Evolutionary conservation across 1,284 basidiomycete genomes (phyloP), one percentile per base, ranked within the genome.

Genomic region (Papiliotrema flavescens): DNA sequence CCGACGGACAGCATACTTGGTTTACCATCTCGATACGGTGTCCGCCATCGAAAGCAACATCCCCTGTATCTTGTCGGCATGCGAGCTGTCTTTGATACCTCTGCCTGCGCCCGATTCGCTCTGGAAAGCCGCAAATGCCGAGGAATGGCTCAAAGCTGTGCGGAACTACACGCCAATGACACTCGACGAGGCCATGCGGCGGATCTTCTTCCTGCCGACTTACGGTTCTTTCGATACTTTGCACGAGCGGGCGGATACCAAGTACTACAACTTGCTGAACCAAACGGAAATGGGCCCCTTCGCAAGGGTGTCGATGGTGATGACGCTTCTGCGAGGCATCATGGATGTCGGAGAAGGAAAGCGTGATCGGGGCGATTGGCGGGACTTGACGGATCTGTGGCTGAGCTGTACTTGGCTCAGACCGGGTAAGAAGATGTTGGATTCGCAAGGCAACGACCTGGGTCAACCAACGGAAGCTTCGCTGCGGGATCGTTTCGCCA

Each of bases 11-110:
- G 73, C 73, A 0, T 79, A 64, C 60, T 62, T 79, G 13, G 67
- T 80, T 17, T 79, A 76, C 56, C 69, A 77, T 52, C 76, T 79
- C 44, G 79, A 80, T 59, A 77, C 75, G 1, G 61, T 79, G 37
- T 76, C 74, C 3, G 69, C 73, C 2, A 62, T 80, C 51, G 79
- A 80, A 56, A 72, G 76, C 34, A 70, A 70, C 44, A 71, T 75
- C 40, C 70, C 70, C 6, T 69, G 71, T 11, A 72, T 73, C 54
- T 62, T 79, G 7, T 57, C 66, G 2, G 61, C 74, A 0, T 64
- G 61, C 49, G 78, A 79, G 51, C 32, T 78, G 1, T 65, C 71
- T 0, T 55, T 65, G 24, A 50, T 80, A 14, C 78, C 78, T 0
- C 65, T 79, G 0, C 79, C 79, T 0, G 77, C 77, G 1, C 70